A percentile compares a stretch with the other conserved stretches of the same genome.
Evolutionary conservation across 2,329 filamentous ascomycete species (phyloP).

Genomic region (Pseudocercospora macadamiae): DNA sequence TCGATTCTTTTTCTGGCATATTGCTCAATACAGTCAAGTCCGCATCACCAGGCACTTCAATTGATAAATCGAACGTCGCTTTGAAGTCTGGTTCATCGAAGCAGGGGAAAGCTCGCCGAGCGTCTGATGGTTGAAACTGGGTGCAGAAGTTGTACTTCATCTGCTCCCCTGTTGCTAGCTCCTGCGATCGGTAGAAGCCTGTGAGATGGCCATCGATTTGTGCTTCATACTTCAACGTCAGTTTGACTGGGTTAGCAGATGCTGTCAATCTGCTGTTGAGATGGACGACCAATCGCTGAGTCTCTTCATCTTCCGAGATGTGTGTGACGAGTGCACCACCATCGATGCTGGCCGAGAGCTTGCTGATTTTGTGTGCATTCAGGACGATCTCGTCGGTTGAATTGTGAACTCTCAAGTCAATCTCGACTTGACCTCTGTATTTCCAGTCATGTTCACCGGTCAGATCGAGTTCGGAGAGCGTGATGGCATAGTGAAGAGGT

Average conservation of each 20-base stretch:
- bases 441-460: constrained; percentile 68
- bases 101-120: constrained; percentile 91
- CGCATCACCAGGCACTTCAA: constrained; percentile 89
- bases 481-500: constrained; percentile 80
- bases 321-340: constrained; percentile 60
- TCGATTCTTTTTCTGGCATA: constrained; percentile 82
- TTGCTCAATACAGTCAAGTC: constrained; percentile 89
- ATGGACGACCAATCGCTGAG: not conserved
- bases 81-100: constrained; percentile 98
- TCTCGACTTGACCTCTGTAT: constrained; percentile 81
- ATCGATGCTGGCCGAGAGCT: constrained; percentile 67
- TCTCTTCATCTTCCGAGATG: not conserved
- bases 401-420: constrained; percentile 71
- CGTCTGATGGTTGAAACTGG: constrained; percentile 96
- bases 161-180: constrained; percentile 78
- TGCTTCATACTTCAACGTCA: constrained; percentile 76
- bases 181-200: constrained; percentile 90
- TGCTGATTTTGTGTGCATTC: constrained; percentile 80
- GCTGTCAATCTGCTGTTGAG: not conserved
- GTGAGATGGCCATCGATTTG: constrained; percentile 90
- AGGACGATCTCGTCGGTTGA: constrained; percentile 74
- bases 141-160: constrained; percentile 80
- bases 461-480: constrained; percentile 72
- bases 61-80: constrained; percentile 89
- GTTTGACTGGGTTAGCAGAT: constrained; percentile 57